Evolutionary conservation across 2,329 filamentous ascomycete species (phyloP).

Genomic region (Exophiala bonariae): DNA sequence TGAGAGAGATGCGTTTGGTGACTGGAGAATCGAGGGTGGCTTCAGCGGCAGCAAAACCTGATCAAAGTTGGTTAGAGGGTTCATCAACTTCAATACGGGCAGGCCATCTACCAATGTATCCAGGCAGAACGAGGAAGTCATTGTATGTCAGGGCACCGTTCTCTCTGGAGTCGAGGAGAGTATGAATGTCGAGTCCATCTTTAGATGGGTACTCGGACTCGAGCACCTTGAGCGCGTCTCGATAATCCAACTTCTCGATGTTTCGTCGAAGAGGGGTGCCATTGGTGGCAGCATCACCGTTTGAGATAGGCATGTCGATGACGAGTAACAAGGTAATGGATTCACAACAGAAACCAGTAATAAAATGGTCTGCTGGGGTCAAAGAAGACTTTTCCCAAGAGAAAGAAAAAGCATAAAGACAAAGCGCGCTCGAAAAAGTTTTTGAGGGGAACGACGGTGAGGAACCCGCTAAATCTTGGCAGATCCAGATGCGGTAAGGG

Average conservation of each 20-base stretch:
- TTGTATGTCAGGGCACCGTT: constrained; percentile 97
- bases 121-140: constrained; percentile 93
- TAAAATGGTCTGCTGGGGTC: constrained; percentile 23
- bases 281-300: constrained; percentile 60
- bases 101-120: constrained; percentile 74
- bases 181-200: constrained; percentile 85
- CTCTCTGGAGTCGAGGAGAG: constrained; percentile 85
- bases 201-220: constrained; percentile 71
- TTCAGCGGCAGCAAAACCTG: constrained; percentile 85
- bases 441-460: constrained; percentile 6
- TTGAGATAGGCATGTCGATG: constrained; percentile 68
- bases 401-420: constrained; percentile 23
- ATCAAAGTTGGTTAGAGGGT: constrained; percentile 24
- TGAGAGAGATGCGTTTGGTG: constrained; percentile 92
- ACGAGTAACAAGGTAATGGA: constrained; percentile 22
- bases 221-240: constrained; percentile 76
- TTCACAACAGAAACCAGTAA: constrained; percentile 25
- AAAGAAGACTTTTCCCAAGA: constrained; percentile 26
- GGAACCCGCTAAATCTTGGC: no score
- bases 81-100: constrained; percentile 1
- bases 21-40: constrained; percentile 87
- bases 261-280: constrained; percentile 46
- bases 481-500: no score
- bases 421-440: constrained; percentile 11
- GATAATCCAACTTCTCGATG: constrained; percentile 67